These are phyloP conservation scores for Stylonectria norvegica DNA, from an alignment of 2,329 filamentous ascomycete species.

Conservation along the genomic window DNA sequence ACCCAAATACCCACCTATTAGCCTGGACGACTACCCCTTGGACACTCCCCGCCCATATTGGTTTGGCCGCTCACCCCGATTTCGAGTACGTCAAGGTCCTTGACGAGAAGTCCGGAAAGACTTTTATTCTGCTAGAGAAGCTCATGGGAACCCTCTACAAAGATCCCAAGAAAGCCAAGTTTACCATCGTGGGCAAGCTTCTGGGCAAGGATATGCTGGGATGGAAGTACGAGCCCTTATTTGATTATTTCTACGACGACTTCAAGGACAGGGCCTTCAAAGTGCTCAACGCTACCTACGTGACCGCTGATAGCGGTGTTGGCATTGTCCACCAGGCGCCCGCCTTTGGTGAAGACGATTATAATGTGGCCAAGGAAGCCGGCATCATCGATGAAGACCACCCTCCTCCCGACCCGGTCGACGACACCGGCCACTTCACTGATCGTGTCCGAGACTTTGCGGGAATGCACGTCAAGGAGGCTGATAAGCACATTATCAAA, in stretches of 20 bases:
- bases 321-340: constrained; percentile 93
- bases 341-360: constrained; percentile 95
- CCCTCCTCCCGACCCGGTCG: constrained; percentile 85
- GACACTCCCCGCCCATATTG: constrained; percentile 80
- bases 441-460: constrained; percentile 74
- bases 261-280: constrained; percentile 83
- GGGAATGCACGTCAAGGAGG: constrained; percentile 85
- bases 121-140: constrained; percentile 81
- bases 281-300: constrained; percentile 79
- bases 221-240: constrained; percentile 85
- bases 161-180: constrained; percentile 93
- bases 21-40: constrained; percentile 88
- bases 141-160: constrained; percentile 84
- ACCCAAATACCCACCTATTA: constrained; percentile 70
- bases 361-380: constrained; percentile 71
- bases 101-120: constrained; percentile 76
- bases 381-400: constrained; percentile 76
- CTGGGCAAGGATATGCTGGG: constrained; percentile 82
- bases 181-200: constrained; percentile 73
- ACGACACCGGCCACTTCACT: constrained; percentile 78
- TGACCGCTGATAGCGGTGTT: constrained; percentile 85
- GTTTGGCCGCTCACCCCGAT: constrained; percentile 72
- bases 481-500: constrained; percentile 92
- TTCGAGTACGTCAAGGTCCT: constrained; percentile 86
- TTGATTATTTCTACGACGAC: constrained; percentile 84